Evolutionary conservation across 1,284 basidiomycete species (phyloP), one percentile per base, ranked within the genome.

Genomic region (Volvariella surrecta): DNA sequence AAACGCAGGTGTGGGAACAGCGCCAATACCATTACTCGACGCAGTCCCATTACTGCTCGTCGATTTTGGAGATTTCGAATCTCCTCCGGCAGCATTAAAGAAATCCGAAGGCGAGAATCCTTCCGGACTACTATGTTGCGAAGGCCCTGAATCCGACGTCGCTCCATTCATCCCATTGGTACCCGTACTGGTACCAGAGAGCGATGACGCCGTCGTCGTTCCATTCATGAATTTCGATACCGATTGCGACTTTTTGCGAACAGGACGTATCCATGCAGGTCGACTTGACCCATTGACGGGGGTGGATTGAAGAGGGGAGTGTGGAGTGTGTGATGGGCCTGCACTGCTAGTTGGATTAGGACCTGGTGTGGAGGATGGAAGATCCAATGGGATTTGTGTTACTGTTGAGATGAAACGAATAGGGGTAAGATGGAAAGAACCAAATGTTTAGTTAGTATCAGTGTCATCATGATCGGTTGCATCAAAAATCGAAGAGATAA

Each of bases 191-290:
- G n/a, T n/a, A n/a, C n/a, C n/a, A n/a, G n/a, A n/a, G n/a, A n/a
- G n/a, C 30, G n/a, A 16, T 35, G 34, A n/a, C 6, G 18, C 34
- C 18, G 34, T 35, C 15, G n/a, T 6, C 34, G 34, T 31, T n/a
- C 24, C 24, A 28, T 28, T 28, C 24, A 28, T 28, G 11, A 28
- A 28, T 11, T 28, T 28, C 6, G 24, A 11, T 28, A 11, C 6
- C 24, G 24, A 6, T 28, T 17, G 15, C 55, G 54, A 69, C 64
- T 85, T 86, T 60, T 87, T 89, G 43, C 85, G 82, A 2, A 90
- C 80, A 4, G 89, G 90, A 24, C 89, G 76, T 44, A 92, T 77
- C 89, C 89, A 93, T 4, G 89, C 84, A 0, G 87, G 89, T 20
- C 82, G 67, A 4, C 74, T 62, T 41, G 62, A 35, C 4, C 13